Base-by-base conservation (phyloP, 2,329 filamentous ascomycete genomes). In the Tolypocladium paradoxum region DNA sequence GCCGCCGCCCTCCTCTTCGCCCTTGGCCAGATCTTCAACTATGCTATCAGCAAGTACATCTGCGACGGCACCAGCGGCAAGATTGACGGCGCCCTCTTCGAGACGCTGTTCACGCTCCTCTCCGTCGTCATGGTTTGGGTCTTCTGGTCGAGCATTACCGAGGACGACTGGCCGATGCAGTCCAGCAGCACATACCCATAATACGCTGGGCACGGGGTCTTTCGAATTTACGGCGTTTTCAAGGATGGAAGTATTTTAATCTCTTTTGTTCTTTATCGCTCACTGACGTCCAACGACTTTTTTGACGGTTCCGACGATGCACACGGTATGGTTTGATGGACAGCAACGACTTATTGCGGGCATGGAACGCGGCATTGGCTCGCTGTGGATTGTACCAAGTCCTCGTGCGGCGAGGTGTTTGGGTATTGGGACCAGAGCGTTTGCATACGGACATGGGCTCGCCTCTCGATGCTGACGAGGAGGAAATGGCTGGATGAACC, bases 131-230 rank as follows among this genome's bases (percentile, higher is more conserved):
- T 83, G 71, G 73, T 96, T 58, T 99, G 93, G 91, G 70, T 88
- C 54, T 99, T 99, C 76, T 99, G 93, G 93, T 95, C 90, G 48
- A 96, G 90, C 73, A 99, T 99, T 63, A 99, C 93, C 18, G 93
- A 99, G 72, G 93, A 99, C 64, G 92, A 96, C 74, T 99, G 93
- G 93, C 90, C 91, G 20, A 78, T 79, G 70, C 73, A 76, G 35
- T 70, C 68, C 11, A 68, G 68, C 53, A 66, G 60, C 47, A 60
- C 70, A 50, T 78, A 78, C 58, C 69, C 73, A 51, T 64, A 56
- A 60, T 52, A 27, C 45, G 45, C 50, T 36, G 31, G 47, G 31
- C 31, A n/a, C 45, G 47, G 38, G 22, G 29, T 33, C 20, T 48
- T 58, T 56, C 47, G 38, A 56, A 33, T 50, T 45, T 53, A 54